A percentile compares a stretch with the other conserved stretches of the same genome.
These are phyloP conservation scores for Thuidium tamariscinum DNA, from an alignment of 225 moss, liverwort and hornwort genomes.

Conservation along the genomic window DNA sequence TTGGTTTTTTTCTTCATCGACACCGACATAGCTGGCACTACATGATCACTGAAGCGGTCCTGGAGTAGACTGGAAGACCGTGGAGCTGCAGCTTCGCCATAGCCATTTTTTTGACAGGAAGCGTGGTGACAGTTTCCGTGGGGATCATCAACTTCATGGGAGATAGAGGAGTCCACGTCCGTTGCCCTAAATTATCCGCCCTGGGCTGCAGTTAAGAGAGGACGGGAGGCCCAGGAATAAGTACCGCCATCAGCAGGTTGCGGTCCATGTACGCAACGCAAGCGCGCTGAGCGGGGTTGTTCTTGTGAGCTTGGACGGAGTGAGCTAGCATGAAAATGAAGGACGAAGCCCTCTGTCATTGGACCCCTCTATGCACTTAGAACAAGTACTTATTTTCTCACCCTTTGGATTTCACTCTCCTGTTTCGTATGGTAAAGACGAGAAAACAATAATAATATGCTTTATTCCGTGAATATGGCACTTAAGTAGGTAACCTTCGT, in stretches of 20 bases:
- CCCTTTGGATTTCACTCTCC: not conserved
- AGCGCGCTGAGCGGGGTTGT: conserved; percentile 3
- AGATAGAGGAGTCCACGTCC: not conserved
- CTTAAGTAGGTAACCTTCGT: conserved; percentile 24
- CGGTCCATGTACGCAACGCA: conserved; percentile 8
- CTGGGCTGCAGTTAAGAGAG: conserved; percentile 4
- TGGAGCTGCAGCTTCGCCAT: conserved; percentile 1
- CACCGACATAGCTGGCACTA: not conserved
- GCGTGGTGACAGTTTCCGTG: not conserved
- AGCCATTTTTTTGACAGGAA: not conserved
- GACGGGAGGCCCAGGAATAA: not conserved
- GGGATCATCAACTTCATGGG: not conserved
- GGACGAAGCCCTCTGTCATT: conserved; percentile 25
- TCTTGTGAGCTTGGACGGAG: conserved; percentile 19
- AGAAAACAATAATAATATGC: not conserved
- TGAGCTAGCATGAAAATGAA: conserved; percentile 27
- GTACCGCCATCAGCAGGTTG: conserved; percentile 3
- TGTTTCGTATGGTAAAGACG: not conserved
- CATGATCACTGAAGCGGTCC: not conserved
- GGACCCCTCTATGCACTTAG: conserved; percentile 25
- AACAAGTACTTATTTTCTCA: conserved; percentile 19
- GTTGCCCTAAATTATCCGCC: conserved; percentile 25
- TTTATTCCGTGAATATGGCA: conserved; percentile 5
- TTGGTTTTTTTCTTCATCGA: not conserved
- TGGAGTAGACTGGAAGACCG: not conserved